Evolutionary conservation across 164 flowering plant genomes (phyloP).

Genomic region (Vitis rupestris): DNA sequence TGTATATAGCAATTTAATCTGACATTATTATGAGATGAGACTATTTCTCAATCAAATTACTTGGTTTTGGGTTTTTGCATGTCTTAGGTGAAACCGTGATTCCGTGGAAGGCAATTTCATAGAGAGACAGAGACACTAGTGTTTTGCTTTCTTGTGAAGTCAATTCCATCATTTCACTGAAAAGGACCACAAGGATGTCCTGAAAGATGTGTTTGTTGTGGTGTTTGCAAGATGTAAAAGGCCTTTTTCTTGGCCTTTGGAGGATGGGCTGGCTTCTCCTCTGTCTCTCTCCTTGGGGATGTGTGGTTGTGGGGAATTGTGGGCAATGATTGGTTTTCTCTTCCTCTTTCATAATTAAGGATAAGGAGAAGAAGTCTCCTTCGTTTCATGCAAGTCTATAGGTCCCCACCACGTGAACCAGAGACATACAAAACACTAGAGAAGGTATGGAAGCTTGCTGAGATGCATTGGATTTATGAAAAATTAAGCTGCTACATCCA

Average conservation of each 20-base stretch:
- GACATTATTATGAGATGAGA: too few species aligned
- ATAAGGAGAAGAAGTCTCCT: slow-evolving; percentile 13
- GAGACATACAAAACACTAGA: neutral
- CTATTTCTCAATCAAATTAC: too few species aligned
- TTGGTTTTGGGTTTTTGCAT: neutral
- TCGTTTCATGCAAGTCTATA: slow-evolving; percentile 10
- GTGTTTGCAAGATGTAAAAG: too few species aligned
- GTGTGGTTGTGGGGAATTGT: slow-evolving; percentile 29
- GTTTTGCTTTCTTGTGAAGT: too few species aligned
- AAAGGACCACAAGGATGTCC: too few species aligned
- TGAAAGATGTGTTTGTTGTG: too few species aligned
- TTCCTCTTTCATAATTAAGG: slow-evolving; percentile 4
- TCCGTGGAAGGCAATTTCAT: neutral
- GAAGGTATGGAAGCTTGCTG: neutral
- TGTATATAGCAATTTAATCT: neutral
- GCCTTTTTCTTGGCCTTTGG: neutral
- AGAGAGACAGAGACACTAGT: too few species aligned
- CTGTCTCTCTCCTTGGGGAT: slow-evolving; percentile 3
- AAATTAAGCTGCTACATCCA: neutral
- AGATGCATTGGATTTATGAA: too few species aligned
- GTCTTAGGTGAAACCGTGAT: neutral
- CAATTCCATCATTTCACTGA: too few species aligned
- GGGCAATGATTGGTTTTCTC: slow-evolving; percentile 31
- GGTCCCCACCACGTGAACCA: slow-evolving; percentile 26
- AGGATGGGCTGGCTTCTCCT: neutral